These are phyloP conservation scores for Fusarium sp. DNA, from an alignment of 2,329 filamentous ascomycete species.

Conservation along the genomic window DNA sequence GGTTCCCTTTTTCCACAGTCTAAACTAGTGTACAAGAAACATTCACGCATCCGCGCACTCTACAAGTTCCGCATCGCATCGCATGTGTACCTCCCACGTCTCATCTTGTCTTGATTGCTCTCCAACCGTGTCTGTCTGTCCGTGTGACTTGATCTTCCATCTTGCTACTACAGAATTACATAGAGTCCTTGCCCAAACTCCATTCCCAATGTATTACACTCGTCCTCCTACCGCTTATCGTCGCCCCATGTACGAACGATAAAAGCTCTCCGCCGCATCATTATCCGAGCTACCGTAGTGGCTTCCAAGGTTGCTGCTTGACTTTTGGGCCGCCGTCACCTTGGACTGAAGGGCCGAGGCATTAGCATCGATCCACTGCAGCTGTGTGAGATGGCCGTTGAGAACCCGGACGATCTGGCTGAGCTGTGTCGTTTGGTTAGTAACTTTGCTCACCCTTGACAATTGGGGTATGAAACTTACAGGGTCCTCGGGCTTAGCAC, in stretches of 20 bases:
- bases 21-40: conserved; percentile 56
- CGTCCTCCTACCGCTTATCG: conserved; percentile 57
- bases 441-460: conserved; percentile 15
- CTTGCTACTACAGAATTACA: conserved; percentile 27
- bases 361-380: conserved; percentile 93
- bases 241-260: conserved; percentile 85
- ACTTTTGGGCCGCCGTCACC: conserved; percentile 84
- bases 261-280: conserved; percentile 88
- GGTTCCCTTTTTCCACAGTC: conserved; percentile 44
- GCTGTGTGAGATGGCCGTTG: conserved; percentile 89
- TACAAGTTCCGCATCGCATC: conserved; percentile 16
- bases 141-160: conserved; percentile 22
- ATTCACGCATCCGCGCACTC: conserved; percentile 42
- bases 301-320: conserved; percentile 71
- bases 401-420: conserved; percentile 96
- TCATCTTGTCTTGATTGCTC: conserved; percentile 9
- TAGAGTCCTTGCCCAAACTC: conserved; percentile 42
- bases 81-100: conserved; percentile 15
- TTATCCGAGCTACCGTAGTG: conserved; percentile 71
- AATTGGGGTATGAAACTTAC: conserved; percentile 64
- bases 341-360: conserved; percentile 84
- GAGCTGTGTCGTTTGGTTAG: conserved; percentile 66
- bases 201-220: conserved; percentile 36
- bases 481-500: conserved; percentile 86
- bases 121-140: conserved; percentile 6